These are phyloP conservation scores for Aureobasidium musti DNA, from an alignment of 2,329 filamentous ascomycete species.

Conservation along the genomic window DNA sequence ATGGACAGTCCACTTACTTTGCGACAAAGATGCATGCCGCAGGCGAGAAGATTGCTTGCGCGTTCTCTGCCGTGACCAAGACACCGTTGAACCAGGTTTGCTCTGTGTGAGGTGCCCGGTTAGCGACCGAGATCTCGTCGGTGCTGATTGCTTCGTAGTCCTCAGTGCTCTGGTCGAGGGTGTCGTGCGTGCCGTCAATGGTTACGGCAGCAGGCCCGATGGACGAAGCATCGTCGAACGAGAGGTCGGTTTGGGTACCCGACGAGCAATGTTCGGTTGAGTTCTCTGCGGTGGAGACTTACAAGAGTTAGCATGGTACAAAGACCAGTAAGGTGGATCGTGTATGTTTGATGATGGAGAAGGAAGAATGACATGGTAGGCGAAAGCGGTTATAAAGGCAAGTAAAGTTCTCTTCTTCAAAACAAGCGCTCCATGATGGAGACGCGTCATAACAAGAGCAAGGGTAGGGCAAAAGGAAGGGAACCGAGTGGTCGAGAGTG, in stretches of 20 bases:
- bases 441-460: slow-evolving; percentile 6
- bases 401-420: not conserved
- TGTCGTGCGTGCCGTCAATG: slow-evolving; percentile 12
- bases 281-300: not conserved
- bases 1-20: slow-evolving; percentile 55
- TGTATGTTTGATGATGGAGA: not conserved
- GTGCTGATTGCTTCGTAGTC: not conserved
- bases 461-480: not conserved
- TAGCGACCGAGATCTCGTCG: not conserved
- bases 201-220: not conserved
- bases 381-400: not conserved
- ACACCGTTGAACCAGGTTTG: not conserved
- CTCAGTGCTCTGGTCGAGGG: not conserved
- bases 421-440: not conserved
- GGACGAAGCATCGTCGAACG: not conserved
- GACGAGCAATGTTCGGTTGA: not conserved
- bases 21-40: slow-evolving; percentile 65
- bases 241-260: not conserved
- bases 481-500: not conserved
- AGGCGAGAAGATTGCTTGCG: slow-evolving; percentile 57
- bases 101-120: not conserved
- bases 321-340: not conserved
- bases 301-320: slow-evolving; percentile 1
- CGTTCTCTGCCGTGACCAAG: slow-evolving; percentile 40
- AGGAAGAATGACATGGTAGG: not conserved